phyloP scores from a whole-genome alignment of 2,329 filamentous ascomycete species.

The Colletotrichum chlorophyti region DNA sequence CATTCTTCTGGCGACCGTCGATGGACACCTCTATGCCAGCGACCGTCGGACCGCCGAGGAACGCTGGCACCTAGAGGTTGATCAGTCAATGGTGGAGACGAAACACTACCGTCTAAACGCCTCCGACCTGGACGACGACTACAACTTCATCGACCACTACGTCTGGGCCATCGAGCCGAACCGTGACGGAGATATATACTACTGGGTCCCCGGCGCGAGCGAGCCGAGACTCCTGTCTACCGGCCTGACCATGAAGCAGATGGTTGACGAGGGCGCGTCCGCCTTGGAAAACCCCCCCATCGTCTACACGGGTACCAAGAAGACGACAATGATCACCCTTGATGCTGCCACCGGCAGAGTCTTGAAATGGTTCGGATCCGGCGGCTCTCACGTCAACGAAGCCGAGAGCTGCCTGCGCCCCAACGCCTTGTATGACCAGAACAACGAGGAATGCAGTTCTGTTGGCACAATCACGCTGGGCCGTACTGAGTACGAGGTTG shows the following conservation, averaged over 20 bases:
- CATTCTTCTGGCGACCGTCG: constrained; percentile 99
- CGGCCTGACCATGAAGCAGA: constrained; percentile 79
- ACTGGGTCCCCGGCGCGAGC: constrained; percentile 75
- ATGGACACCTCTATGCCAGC: constrained; percentile 92
- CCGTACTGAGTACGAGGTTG: constrained; percentile 87
- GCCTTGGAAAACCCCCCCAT: constrained; percentile 77
- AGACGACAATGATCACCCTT: constrained; percentile 86
- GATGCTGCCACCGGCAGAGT: constrained; percentile 86
- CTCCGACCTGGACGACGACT: constrained; percentile 65
- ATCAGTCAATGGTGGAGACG: constrained; percentile 90
- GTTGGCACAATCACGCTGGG: constrained; percentile 83
- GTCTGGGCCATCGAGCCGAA: constrained; percentile 96
- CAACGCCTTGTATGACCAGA: constrained; percentile 69
- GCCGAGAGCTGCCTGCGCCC: constrained; percentile 78
- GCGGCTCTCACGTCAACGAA: constrained; percentile 71
- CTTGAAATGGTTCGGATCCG: constrained; percentile 82
- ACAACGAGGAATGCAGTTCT: constrained; percentile 78
- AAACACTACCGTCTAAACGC: constrained; percentile 77
- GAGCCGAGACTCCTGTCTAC: constrained; percentile 68
- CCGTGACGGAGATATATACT: constrained; percentile 84
- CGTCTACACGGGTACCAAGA: constrained; percentile 91
- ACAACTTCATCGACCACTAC: constrained; percentile 79
- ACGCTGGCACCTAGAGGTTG: constrained; percentile 85
- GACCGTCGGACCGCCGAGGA: constrained; percentile 85
- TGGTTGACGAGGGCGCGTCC: constrained; percentile 84